Evolutionary conservation across 805 yeast species (phyloP).

Genomic region (Pichia sporocuriosa): DNA sequence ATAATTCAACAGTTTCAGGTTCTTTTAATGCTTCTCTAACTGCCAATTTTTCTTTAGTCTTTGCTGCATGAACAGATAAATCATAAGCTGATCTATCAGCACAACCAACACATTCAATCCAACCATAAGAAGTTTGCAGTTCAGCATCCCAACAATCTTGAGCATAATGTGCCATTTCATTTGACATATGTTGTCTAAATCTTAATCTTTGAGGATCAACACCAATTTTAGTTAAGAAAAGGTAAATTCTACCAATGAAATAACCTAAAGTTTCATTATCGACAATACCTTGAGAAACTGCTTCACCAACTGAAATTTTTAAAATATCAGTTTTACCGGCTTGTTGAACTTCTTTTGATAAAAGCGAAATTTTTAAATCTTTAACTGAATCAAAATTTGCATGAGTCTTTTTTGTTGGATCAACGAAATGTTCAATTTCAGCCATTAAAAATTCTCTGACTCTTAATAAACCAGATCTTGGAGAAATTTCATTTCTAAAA

Average conservation of each 20-base stretch:
- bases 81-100: slow-evolving; percentile 99
- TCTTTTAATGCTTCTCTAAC: slow-evolving; percentile 85
- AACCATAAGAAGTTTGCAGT: slow-evolving; percentile 89
- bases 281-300: slow-evolving; percentile 79
- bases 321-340: slow-evolving; percentile 68
- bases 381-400: slow-evolving; percentile 69
- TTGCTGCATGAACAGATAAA: slow-evolving; percentile 88
- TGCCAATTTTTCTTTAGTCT: slow-evolving; percentile 89
- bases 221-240: slow-evolving; percentile 82
- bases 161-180: slow-evolving; percentile 99
- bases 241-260: slow-evolving; percentile 88
- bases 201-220: slow-evolving; percentile 77
- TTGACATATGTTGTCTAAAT: slow-evolving; percentile 97
- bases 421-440: slow-evolving; percentile 97
- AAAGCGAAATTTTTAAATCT: slow-evolving; percentile 65
- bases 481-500: slow-evolving; percentile 97
- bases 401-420: slow-evolving; percentile 83
- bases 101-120: slow-evolving; percentile 99
- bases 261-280: slow-evolving; percentile 97
- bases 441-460: slow-evolving; percentile 99
- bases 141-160: slow-evolving; percentile 99
- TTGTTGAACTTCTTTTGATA: slow-evolving; percentile 84
- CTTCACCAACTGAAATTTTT: slow-evolving; percentile 76
- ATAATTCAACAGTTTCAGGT: slow-evolving; percentile 77
- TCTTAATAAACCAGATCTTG: slow-evolving; percentile 94